Conservation (phyloP, 176 grass and related monocot species). For the Bromus sterilis region DNA sequence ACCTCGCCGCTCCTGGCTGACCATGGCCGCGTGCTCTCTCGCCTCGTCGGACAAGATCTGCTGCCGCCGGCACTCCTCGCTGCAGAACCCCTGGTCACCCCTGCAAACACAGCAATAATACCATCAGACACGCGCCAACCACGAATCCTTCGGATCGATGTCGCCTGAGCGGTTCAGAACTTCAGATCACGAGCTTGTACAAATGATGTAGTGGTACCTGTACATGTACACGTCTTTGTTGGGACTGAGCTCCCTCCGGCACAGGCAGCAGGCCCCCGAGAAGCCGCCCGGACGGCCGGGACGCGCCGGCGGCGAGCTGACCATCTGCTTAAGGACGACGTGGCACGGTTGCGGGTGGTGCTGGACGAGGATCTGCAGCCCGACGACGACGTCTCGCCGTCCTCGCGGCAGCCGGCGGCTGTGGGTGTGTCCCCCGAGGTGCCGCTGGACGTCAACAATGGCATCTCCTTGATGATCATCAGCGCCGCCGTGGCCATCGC, state of each 20-base stretch:
- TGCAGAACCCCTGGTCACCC: slow-evolving; percentile 73
- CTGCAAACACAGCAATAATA: slow-evolving; percentile 1
- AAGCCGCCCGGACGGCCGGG: slow-evolving; percentile 19
- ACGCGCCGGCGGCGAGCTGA: not conserved
- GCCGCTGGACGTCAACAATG: not conserved
- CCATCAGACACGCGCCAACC: not conserved
- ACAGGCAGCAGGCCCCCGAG: slow-evolving; percentile 41
- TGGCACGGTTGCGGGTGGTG: not conserved
- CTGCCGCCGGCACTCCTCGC: slow-evolving; percentile 45
- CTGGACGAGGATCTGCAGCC: slow-evolving; percentile 56
- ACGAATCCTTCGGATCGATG: not conserved
- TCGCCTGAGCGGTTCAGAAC: not conserved
- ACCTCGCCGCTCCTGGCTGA: slow-evolving; percentile 11
- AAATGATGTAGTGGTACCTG: slow-evolving; percentile 19
- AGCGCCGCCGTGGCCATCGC: not conserved
- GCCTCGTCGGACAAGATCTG: slow-evolving; percentile 48
- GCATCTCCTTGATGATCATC: not conserved
- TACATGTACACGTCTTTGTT: slow-evolving; percentile 59
- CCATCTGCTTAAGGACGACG: slow-evolving; percentile 55
- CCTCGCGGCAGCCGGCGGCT: not conserved
- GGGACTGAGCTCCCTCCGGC: slow-evolving; percentile 47
- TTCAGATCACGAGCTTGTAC: not conserved
- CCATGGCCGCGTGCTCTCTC: slow-evolving; percentile 23
- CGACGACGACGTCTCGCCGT: slow-evolving; percentile 15
- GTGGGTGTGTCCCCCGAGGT: not conserved